Conservation (phyloP, 23 red algal species). For the Gracilaria domingensis region DNA sequence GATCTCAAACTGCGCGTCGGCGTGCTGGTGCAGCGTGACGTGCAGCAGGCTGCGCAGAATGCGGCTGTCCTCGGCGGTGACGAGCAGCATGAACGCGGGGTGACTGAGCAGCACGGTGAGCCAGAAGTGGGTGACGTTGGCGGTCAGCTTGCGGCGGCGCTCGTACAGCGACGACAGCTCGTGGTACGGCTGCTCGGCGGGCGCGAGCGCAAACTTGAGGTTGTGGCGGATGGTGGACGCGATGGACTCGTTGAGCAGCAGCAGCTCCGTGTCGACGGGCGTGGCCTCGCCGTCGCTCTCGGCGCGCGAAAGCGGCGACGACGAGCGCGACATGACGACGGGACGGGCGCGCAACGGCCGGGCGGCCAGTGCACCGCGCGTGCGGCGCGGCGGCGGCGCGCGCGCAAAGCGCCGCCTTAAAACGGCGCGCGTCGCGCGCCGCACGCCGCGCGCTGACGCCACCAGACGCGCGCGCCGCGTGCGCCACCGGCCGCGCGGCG, state of each 20-base stretch:
- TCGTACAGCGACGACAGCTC: slow-evolving; percentile 32
- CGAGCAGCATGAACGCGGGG: slow-evolving; percentile 48
- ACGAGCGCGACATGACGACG: neutral
- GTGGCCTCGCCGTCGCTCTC: neutral
- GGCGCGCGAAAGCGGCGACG: neutral
- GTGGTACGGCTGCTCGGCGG: neutral
- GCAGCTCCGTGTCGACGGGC: neutral
- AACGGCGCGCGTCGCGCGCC: slow-evolving; percentile 29
- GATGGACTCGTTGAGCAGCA: neutral
- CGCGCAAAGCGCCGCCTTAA: neutral
- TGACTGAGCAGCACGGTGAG: slow-evolving; percentile 57
- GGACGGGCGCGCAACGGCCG: no score
- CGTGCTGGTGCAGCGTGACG: neutral
- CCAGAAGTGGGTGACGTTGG: slow-evolving; percentile 44
- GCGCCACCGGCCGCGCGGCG: slow-evolving; percentile 78
- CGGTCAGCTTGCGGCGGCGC: slow-evolving; percentile 24
- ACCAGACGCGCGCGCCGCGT: slow-evolving; percentile 84
- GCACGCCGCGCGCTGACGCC: slow-evolving; percentile 77
- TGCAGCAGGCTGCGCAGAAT: slow-evolving; percentile 26
- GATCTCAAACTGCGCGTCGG: slow-evolving; percentile 10
- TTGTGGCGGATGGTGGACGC: neutral
- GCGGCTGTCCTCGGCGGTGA: slow-evolving; percentile 26
- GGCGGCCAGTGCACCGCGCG: no score
- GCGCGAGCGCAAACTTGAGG: neutral
- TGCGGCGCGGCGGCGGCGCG: no score